Conservation (phyloP, 805 yeast species). For the Saccharomycopsis synnaedendra region DNA sequence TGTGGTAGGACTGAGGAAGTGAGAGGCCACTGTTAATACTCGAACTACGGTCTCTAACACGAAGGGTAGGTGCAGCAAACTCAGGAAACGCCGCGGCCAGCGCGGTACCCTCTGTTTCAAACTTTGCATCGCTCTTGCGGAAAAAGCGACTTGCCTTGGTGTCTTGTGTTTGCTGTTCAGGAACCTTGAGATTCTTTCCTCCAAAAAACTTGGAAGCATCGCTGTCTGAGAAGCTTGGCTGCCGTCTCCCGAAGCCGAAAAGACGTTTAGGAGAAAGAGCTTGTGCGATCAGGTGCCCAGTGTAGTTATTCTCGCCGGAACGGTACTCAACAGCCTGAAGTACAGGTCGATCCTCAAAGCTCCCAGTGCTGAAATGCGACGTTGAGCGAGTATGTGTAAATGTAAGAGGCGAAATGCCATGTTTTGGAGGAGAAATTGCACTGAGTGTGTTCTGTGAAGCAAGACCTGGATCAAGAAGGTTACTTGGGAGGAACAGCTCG, state of each 20-base stretch:
- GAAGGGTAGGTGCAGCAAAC: conserved; percentile 4
- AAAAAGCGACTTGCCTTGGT: conserved; percentile 5
- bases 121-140: neutral
- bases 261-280: conserved; percentile 13
- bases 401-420: no score
- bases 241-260: conserved; percentile 8
- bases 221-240: conserved; percentile 5
- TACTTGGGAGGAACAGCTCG: conserved; percentile 5
- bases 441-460: no score
- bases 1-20: conserved; percentile 14
- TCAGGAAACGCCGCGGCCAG: neutral
- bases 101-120: neutral
- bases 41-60: conserved; percentile 13
- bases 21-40: conserved; percentile 15
- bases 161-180: neutral
- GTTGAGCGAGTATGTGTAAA: no score
- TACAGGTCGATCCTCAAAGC: no score
- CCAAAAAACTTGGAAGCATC: conserved; percentile 6
- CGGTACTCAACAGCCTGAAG: neutral
- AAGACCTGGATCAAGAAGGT: conserved; percentile 5
- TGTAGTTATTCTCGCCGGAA: neutral
- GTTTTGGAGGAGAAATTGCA: no score
- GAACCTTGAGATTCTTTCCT: neutral
- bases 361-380: no score
- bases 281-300: conserved; percentile 5